phyloP scores from a whole-genome alignment of 1,284 basidiomycete species.

The Termitomyces sp. region DNA sequence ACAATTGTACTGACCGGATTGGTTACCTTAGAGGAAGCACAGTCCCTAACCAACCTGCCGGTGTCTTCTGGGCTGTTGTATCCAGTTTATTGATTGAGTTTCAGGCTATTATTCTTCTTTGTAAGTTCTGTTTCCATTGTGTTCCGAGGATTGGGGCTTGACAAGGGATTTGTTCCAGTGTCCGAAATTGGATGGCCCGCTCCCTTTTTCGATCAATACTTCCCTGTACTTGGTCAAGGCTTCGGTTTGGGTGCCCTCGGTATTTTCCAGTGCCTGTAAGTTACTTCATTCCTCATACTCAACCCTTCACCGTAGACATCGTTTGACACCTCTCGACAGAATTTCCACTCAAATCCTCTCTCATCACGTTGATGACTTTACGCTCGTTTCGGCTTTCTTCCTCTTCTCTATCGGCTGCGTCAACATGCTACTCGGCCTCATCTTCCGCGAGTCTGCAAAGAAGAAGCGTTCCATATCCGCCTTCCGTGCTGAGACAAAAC shows the following conservation, averaged over 20 bases:
- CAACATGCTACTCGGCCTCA: conserved; percentile 75
- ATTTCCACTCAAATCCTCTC: conserved; percentile 79
- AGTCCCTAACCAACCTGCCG: conserved; percentile 82
- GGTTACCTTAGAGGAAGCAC: conserved; percentile 52
- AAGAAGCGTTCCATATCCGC: conserved; percentile 57
- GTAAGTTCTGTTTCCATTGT: conserved; percentile 33
- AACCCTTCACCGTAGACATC: background rate
- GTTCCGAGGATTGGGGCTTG: background rate
- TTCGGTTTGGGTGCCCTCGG: conserved; percentile 83
- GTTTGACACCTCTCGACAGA: conserved; percentile 23
- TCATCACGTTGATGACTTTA: conserved; percentile 73
- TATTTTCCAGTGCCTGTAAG: conserved; percentile 76
- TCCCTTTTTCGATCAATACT: conserved; percentile 69
- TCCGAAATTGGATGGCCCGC: conserved; percentile 61
- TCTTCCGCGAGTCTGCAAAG: conserved; percentile 64
- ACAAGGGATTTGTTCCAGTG: conserved; percentile 18
- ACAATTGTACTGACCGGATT: conserved; percentile 1
- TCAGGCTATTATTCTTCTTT: conserved; percentile 68
- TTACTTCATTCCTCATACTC: conserved; percentile 5
- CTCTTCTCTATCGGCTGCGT: conserved; percentile 80
- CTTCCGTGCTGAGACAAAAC: conserved; percentile 59
- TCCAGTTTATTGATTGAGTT: conserved; percentile 78
- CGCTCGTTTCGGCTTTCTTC: conserved; percentile 81
- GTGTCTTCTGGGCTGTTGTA: conserved; percentile 82
- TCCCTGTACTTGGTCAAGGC: conserved; percentile 80